phyloP scores from a whole-genome alignment of 2,329 filamentous ascomycete species.

The Talaromyces sp. region DNA sequence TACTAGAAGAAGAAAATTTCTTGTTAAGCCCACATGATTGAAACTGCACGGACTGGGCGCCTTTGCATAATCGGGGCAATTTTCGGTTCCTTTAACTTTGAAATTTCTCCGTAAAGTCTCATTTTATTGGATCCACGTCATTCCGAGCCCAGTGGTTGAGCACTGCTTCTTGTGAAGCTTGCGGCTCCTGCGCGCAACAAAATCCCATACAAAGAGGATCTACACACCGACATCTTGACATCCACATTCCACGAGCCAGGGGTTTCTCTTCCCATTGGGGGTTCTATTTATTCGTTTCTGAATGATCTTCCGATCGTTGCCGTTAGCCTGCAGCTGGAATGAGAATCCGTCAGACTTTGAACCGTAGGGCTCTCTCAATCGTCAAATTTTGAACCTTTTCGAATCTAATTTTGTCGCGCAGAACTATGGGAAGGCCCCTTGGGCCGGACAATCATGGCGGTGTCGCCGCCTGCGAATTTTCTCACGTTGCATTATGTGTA shows the following conservation, averaged over 20 bases:
- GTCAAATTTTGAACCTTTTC: neutral
- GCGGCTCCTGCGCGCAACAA: no score
- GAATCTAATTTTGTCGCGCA: no score
- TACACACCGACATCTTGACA: slow-evolving; percentile 8
- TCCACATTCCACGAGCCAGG: neutral
- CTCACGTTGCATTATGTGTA: slow-evolving; percentile 69
- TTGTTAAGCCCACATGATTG: neutral
- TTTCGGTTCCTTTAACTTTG: neutral
- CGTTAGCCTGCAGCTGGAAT: slow-evolving; percentile 1
- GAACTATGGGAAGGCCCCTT: slow-evolving; percentile 20
- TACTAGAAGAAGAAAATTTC: neutral
- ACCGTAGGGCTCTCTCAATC: slow-evolving; percentile 9
- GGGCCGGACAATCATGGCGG: slow-evolving; percentile 26
- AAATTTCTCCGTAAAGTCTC: no score
- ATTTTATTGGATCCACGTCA: no score
- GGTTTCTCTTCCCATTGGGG: slow-evolving; percentile 1
- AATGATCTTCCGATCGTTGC: neutral
- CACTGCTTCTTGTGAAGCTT: neutral
- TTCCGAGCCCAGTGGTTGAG: neutral
- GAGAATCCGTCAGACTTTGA: neutral
- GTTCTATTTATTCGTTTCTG: neutral
- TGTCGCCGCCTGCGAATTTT: slow-evolving; percentile 56
- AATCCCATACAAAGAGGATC: neutral
- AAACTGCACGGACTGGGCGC: no score
- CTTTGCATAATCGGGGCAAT: no score